A percentile compares a stretch with the other conserved stretches of the same genome.
phyloP scores from a whole-genome alignment of 805 yeast genomes.

The Suhomyces faveliae region DNA sequence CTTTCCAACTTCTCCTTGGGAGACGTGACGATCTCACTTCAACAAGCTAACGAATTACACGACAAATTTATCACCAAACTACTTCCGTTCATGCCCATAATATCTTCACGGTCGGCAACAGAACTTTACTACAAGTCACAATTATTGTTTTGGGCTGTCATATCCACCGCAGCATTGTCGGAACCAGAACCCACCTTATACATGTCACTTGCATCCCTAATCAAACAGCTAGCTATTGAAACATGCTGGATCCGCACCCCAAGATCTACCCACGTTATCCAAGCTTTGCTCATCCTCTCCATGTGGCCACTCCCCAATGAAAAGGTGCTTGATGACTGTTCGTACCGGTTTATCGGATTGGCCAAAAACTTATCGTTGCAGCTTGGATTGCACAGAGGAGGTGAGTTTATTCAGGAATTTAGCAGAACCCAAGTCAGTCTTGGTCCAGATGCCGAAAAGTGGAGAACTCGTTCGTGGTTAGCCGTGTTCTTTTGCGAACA shows the following conservation, averaged over 20 bases:
- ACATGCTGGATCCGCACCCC: constrained; percentile 94
- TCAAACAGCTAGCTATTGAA: constrained; percentile 84
- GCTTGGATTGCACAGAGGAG: constrained; percentile 81
- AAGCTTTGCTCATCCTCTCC: constrained; percentile 78
- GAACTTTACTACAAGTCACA: constrained; percentile 83
- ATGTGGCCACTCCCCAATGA: constrained; percentile 94
- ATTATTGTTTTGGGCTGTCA: constrained; percentile 85
- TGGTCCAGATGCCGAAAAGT: constrained; percentile 82
- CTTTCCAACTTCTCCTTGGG: constrained; percentile 73
- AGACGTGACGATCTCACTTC: constrained; percentile 63
- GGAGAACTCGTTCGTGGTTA: constrained; percentile 93
- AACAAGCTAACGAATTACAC: constrained; percentile 72
- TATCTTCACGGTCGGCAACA: constrained; percentile 66
- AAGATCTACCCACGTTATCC: constrained; percentile 89
- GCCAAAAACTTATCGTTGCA: constrained; percentile 85
- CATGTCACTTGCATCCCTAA: constrained; percentile 68
- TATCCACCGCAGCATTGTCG: constrained; percentile 78
- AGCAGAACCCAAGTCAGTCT: constrained; percentile 84
- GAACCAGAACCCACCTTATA: constrained; percentile 87
- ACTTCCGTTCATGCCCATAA: constrained; percentile 76
- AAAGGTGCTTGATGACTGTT: constrained; percentile 87
- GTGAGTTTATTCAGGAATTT: constrained; percentile 86
- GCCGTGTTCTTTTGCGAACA: constrained; percentile 86
- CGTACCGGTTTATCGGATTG: constrained; percentile 82
- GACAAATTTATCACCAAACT: constrained; percentile 62